Evolutionary conservation across 2,329 filamentous ascomycete species (phyloP), one percentile per base, ranked within the genome.

Genomic region (Sporothrix brunneoviolacea): DNA sequence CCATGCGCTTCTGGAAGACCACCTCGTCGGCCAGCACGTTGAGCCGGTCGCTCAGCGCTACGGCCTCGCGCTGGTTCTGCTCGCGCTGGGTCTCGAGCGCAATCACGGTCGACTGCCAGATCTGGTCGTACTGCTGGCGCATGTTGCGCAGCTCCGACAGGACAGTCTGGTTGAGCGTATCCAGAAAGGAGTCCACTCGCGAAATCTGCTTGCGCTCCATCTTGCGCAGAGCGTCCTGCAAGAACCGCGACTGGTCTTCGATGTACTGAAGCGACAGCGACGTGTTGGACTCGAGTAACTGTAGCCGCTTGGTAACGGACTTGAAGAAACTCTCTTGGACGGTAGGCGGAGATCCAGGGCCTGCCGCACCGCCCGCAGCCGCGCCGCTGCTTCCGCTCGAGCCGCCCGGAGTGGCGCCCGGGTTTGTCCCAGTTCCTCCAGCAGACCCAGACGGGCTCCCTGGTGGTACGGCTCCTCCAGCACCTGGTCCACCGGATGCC

Each of bases 271-370:
- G 73, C 0, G 91, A 95, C 10, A 97, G 75, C 0, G 91, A 95
- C 10, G 91, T 89, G 64, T 97, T 98, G 15, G 88, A 81, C 66
- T 98, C 93, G 8, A 97, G 82, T 59, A 91, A 83, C 57, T 91
- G 88, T 4, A 98, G 76, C 1, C 93, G 87, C 67, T 97, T 97
- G 56, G 91, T 89, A 8, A 97, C 85, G 4, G 90, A 88, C 65
- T 97, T 97, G 77, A 96, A 98, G 68, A 98, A 97, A 2, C 88
- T 93, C 64, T 98, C 93, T 66, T 98, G 93, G 1, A 94, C 93
- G 0, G 91, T 90, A 2, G 91, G 91, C 1, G 82, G 76, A 67
- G 8, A 64, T 16, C 45, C 42, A 30, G 38, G 48, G 12, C 19
- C 46, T 8, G 1, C 74, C 61, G 8, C 72, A 10, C 43, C 15